Evolutionary conservation across 768 basidiomycete species (phyloP), one percentile per base, ranked within the genome.

Genomic region (Leccinum arenicola): DNA sequence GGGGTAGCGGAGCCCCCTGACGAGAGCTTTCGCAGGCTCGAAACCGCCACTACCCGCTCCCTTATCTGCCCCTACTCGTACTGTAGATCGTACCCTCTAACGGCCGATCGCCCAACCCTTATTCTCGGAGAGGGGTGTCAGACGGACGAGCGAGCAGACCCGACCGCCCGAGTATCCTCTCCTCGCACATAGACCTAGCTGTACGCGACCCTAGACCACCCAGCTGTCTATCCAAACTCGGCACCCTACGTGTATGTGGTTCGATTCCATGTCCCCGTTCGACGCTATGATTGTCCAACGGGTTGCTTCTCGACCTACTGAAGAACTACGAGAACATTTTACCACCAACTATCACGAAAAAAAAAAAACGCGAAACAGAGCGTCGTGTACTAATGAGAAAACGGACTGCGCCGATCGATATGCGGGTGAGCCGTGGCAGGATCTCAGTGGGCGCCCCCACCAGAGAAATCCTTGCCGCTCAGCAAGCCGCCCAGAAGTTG

Each of bases 321-420:
- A 87, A 84, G 59, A 81, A 89, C 63, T 91, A 95, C 67, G 77
- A 80, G 14, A 80, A 77, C 3, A 80, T 96, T 45, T 77, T 98
- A 45, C 93, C 94, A 0, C 85, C 89, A 0, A 86, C 92, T 1
- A 86, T 98, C 56, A 80, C 84, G 50, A 87, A 84, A 69, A 96
- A 95, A 79, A 66, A 69, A 96, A 95, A 79, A 66, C 86, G 87
- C 23, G 93, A 95, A 67, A 88, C 91, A 0, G 93, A 92, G 64
- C 86, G 95, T 50, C 91, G 87, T 60, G 79, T 91, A 50, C 95
- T 92, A 12, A 69, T 86, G 23, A 82, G 93, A 45, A 95, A 95
- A 68, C 89, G 91, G 55, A 96, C 95, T 3, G 88, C 89, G 0
- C 87, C 88, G 0, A 77, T 95, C 50, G 95, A 97, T 71, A 88